Evolutionary conservation across 441 rosid genomes (phyloP), one percentile per base, ranked within the genome.

Genomic region (Pelargonium fulgidum): DNA sequence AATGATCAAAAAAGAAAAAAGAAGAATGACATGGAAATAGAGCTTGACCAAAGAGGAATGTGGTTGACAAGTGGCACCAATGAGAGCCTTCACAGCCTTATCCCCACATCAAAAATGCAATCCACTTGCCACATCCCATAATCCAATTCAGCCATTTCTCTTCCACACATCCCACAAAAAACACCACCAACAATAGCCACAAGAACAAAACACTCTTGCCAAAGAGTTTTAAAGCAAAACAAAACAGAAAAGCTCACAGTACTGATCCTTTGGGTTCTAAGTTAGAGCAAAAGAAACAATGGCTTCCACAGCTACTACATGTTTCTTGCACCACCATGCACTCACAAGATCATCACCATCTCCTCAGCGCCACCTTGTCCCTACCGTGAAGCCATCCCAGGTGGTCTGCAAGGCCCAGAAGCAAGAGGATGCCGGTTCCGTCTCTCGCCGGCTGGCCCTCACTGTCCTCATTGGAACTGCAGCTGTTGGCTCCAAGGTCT

Each of bases 381-480:
- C 77, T 1, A 80, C 58, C 84, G 24, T 72, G 78, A 92, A 81
- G 84, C 81, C 83, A 5, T 73, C 78, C 59, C 88, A 77, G 62
- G 12, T 89, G 13, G 80, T 78, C 12, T 91, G 97, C 83, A 80
- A 84, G 62, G 89, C 94, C 11, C 91, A 87, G 79, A 93, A 90
- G 78, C 81, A 82, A 68, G 91, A 85, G 9, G 88, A 86, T 1
- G 19, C 14, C 66, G 70, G 72, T 47, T 71, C 73, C 14, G 85
- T 91, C 36, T 88, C 99, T 52, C 93, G 99, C 65, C 84, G 99
- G 59, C 74, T 91, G 69, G 98, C 97, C 74, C 87, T 92, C 71
- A 85, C 92, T 1, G 85, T 87, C 26, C 90, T 92, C 74, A 76
- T 87, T 11, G 98, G 98, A 5, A 88, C 96, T 17, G 97, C 97